Percentiles rank a stretch among this genome's conserved stretches.
These are phyloP conservation scores for Colletotrichum orchidophilum DNA, from an alignment of 2,329 filamentous ascomycete genomes.

Conservation along the genomic window DNA sequence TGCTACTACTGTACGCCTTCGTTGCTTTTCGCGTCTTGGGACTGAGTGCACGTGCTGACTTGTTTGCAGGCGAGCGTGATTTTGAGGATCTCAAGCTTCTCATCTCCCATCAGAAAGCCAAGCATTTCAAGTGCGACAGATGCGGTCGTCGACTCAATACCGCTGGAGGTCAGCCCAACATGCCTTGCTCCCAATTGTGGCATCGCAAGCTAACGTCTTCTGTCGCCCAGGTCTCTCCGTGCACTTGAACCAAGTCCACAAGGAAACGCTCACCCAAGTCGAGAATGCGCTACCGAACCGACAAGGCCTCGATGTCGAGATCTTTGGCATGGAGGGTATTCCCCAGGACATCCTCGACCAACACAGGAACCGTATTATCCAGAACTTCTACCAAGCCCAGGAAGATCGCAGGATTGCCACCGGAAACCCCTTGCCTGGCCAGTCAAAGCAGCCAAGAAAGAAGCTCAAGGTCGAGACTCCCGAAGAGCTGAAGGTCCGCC, in stretches of 20 bases:
- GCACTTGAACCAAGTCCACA: constrained; percentile 98
- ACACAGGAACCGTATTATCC: constrained; percentile 87
- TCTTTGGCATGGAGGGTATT: constrained; percentile 98
- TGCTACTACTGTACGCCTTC: constrained; percentile 87
- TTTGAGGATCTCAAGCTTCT: constrained; percentile 98
- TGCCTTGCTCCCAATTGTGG: neutral
- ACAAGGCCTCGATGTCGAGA: constrained; percentile 88
- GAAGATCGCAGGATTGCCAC: constrained; percentile 83
- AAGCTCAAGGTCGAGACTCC: constrained; percentile 78
- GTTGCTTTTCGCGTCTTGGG: constrained; percentile 6
- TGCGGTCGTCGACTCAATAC: constrained; percentile 92
- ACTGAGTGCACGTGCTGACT: constrained; percentile 36
- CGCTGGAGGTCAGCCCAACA: constrained; percentile 77
- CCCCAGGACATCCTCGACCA: constrained; percentile 84
- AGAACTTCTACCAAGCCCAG: constrained; percentile 86
- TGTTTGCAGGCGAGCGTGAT: constrained; percentile 78
- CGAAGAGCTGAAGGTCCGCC: constrained; percentile 81
- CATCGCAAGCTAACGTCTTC: constrained; percentile 27
- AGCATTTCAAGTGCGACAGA: constrained; percentile 97
- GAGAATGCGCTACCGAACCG: constrained; percentile 93
- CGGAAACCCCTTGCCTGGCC: constrained; percentile 81
- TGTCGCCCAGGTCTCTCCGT: constrained; percentile 79
- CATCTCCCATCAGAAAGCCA: constrained; percentile 98
- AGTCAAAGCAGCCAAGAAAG: constrained; percentile 72
- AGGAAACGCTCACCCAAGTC: constrained; percentile 86